Evolutionary conservation across 2,329 filamentous ascomycete genomes (phyloP).

Genomic region (Gnomoniopsis smithogilvyi): DNA sequence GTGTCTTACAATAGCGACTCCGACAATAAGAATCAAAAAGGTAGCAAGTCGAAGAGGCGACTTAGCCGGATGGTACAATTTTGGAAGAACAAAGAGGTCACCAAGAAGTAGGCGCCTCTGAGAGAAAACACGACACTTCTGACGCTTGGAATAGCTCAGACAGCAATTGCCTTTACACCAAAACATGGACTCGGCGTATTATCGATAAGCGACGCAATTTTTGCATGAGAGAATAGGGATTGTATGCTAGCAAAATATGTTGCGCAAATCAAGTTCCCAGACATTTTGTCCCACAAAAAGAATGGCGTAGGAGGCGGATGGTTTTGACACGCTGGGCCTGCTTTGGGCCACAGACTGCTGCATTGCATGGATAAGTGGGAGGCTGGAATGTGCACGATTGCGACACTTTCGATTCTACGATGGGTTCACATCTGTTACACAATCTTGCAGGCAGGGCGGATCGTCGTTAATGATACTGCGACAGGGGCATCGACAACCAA

Average conservation of each 20-base stretch:
- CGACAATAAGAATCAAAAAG: conserved; percentile 51
- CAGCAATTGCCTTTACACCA: conserved; percentile 17
- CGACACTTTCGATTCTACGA: conserved; percentile 17
- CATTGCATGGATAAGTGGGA: not conserved
- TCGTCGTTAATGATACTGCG: not conserved
- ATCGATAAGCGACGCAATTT: conserved; percentile 21
- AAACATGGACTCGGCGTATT: conserved; percentile 25
- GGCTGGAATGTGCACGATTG: conserved; percentile 4
- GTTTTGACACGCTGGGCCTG: conserved; percentile 10
- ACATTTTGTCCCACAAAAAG: not conserved
- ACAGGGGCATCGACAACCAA: not conserved
- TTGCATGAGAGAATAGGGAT: conserved; percentile 20
- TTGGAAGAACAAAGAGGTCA: conserved; percentile 61
- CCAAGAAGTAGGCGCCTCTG: not conserved
- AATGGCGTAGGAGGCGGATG: not conserved
- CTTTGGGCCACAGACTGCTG: conserved; percentile 6
- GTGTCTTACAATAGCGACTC: conserved; percentile 54
- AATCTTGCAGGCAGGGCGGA: not conserved
- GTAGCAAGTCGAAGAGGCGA: conserved; percentile 61
- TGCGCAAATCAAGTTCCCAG: conserved; percentile 7
- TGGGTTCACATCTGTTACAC: conserved; percentile 3
- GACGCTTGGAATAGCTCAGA: conserved; percentile 19
- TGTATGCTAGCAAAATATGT: conserved; percentile 14
- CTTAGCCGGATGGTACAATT: conserved; percentile 76
- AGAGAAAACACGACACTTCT: not conserved